Evolutionary conservation across 805 yeast genomes (phyloP), one percentile per base, ranked within the genome.

Genomic region (Pichia rugopelliculosa): DNA sequence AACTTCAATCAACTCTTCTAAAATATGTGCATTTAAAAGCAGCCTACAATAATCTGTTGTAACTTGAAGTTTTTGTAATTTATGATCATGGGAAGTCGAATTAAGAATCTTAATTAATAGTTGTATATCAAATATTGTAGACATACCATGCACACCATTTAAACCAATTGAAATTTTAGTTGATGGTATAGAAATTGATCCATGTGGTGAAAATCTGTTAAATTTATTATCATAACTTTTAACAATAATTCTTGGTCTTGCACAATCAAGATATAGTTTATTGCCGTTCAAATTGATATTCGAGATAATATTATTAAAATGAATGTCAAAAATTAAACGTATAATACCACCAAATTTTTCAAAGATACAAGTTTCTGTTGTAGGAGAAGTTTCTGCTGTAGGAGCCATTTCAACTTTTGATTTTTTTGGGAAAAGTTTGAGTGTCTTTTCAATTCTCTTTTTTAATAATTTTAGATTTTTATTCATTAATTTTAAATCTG

Each of bases 11-110:
- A 59, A 8, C 44, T 61, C 61, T 23, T 53, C 53, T 1, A 59
- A 34, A 24, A 53, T 68, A 9, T 68, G 66, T 0, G 87, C 79
- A 45, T 80, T 77, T 33, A 84, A 58, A 49, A 80, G 76, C 4
- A 82, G 53, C 38, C 89, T 70, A 44, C 79, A 77, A 56, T 75
- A 75, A 6, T 77, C 73, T 3, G 87, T 79, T 45, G 74, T 79
- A 1, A 84, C 59, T 51, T 80, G 82, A 4, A 83, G 63, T 0
- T 78, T 69, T 48, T 74, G 77, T 2, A 67, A 56, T 2, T 54
- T 41, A 17, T 57, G 50, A 0, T 53, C 56, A 0, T 53, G 53
- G 4, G 60, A 65, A 8, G 58, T 69, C 2, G 69, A 61, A 36
- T 77, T 73, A n/a, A 64, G 52, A 13, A 79, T 54, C 56, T 69